Conservation (phyloP, 225 moss, liverwort and hornwort species). For the Polytrichum formosum region DNA sequence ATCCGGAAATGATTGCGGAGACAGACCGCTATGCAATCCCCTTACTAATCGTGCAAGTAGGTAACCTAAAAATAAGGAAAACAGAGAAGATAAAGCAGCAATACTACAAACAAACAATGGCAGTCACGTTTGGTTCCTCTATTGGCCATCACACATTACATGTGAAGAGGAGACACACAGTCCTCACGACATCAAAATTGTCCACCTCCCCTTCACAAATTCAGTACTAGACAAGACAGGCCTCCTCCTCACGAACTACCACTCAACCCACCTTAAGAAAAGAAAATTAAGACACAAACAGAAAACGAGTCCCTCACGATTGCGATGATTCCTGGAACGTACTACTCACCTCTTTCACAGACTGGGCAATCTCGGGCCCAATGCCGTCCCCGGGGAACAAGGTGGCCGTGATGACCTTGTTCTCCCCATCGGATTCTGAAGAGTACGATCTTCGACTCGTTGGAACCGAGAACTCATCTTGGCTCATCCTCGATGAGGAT, state of each 20-base stretch:
- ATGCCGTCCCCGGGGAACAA: conserved; percentile 92
- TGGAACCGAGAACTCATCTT: conserved; percentile 1
- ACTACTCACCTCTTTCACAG: conserved; percentile 60
- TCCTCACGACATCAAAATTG: no score
- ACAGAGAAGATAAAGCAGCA: no score
- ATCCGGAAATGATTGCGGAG: no score
- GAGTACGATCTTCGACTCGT: conserved; percentile 20
- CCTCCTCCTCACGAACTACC: not conserved
- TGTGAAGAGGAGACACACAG: no score
- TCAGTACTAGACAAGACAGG: not conserved
- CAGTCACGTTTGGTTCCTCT: no score
- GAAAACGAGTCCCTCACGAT: not conserved
- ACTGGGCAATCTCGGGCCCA: conserved; percentile 72
- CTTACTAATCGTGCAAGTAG: no score
- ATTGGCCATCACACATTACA: no score
- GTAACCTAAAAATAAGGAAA: no score
- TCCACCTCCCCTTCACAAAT: no score
- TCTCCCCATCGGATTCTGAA: conserved; percentile 25
- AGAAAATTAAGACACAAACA: not conserved
- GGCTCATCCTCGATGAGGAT: not conserved
- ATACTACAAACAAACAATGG: no score
- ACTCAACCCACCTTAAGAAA: not conserved
- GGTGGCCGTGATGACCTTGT: conserved; percentile 51
- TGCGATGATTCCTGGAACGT: not conserved
- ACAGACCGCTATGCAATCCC: no score